Percentiles rank a stretch among this genome's conserved stretches.
phyloP scores from a whole-genome alignment of 164 flowering plant species.

The Santalum album region DNA sequence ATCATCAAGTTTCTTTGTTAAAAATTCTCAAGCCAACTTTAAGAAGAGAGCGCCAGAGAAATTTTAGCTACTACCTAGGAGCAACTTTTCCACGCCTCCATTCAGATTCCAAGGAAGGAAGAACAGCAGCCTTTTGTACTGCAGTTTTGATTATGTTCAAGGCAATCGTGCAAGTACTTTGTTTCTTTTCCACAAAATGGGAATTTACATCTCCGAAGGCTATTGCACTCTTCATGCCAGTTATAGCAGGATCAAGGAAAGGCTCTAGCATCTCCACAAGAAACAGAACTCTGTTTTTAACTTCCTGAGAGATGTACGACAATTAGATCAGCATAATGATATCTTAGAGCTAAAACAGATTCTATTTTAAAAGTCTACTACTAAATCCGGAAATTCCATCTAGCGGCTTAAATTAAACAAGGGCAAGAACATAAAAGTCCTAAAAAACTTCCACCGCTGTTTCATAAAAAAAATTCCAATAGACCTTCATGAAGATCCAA shows the following conservation, averaged over 20 bases:
- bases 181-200: constrained; percentile 40
- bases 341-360: too few relatives aligned
- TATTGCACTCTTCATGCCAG: constrained; percentile 37
- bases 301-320: constrained; percentile 41
- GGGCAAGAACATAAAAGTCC: neutral
- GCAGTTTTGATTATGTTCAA: constrained; percentile 69
- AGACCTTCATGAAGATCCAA: neutral
- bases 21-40: too few relatives aligned
- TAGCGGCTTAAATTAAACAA: too few relatives aligned
- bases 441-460: neutral
- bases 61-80: constrained; percentile 52
- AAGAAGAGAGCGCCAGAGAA: neutral
- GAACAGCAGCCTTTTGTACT: constrained; percentile 64
- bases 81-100: constrained; percentile 80
- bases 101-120: constrained; percentile 77
- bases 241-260: constrained; percentile 72
- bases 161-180: constrained; percentile 49
- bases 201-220: constrained; percentile 65
- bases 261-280: constrained; percentile 88
- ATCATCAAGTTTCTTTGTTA: too few relatives aligned
- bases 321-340: neutral
- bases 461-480: neutral
- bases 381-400: neutral
- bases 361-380: too few relatives aligned
- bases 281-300: constrained; percentile 67